Evolutionary conservation across 306 rosid genomes (phyloP), one percentile per base, ranked within the genome.

Genomic region (Potentilla sterilis): DNA sequence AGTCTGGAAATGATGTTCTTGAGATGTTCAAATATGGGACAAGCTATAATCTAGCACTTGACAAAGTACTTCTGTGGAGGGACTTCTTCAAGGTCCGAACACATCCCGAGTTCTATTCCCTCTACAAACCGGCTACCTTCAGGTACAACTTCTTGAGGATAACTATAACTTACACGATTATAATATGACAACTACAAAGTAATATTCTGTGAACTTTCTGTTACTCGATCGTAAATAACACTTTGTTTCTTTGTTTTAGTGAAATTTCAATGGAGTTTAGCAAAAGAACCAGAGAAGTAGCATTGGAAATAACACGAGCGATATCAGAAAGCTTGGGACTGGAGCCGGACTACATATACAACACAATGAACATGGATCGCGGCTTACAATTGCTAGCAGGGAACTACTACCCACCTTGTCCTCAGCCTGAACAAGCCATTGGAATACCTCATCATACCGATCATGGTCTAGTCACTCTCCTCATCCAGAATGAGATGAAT

Each of bases 351-450:
- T 71, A 76, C 81, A 81, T 81, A 5, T 41, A 46, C 1, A 65
- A 81, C 49, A 67, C 47, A 14, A 48, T 66, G 75, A 72, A 77
- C 67, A 37, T 44, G 42, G 78, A 81, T 13, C 68, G 69, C n/a
- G 41, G 84, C 13, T 32, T 77, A 28, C 84, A 81, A 71, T 1
- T 65, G 22, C 67, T 72, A 4, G 38, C 13, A 1, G 81, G 57
- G 10, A 77, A 81, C 64, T 57, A 71, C 1, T 81, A 81, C 48
- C 84, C 84, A 2, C 81, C 84, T n/a, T 81, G 81, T 22, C 81
- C 84, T 47, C 71, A 76, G 49, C 84, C 84, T 8, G 81, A 81
- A 8, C 81, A 51, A 7, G 78, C 78, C 19, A 44, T 81, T 28
- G 81, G 81, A 38, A 1, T 81, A 12, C 81, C 40, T 9, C 84